These are phyloP conservation scores for Pseudocercospora musae DNA, from an alignment of 2,329 filamentous ascomycete genomes.

Conservation along the genomic window DNA sequence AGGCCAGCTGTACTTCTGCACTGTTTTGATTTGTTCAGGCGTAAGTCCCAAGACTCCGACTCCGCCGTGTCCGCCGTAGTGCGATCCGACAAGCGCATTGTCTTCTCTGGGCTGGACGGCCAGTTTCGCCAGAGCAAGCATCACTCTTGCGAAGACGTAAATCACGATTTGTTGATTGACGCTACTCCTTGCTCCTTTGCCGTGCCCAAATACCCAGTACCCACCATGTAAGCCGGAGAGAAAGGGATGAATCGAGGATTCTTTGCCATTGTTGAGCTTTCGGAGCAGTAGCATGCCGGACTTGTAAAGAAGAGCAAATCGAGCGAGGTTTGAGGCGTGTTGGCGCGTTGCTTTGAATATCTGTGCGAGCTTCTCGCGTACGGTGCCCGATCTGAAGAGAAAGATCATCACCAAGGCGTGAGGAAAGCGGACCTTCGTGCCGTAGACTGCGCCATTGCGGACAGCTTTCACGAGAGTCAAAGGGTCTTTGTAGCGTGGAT, in stretches of 20 bases:
- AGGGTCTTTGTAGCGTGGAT: constrained; percentile 80
- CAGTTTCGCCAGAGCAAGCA: constrained; percentile 78
- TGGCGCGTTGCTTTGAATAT: constrained; percentile 83
- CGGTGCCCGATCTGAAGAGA: constrained; percentile 81
- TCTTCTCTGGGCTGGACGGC: constrained; percentile 62
- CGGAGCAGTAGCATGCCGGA: constrained; percentile 71
- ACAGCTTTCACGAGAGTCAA: constrained; percentile 86
- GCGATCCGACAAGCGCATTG: constrained; percentile 37
- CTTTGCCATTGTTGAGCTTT: constrained; percentile 49
- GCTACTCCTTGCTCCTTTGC: constrained; percentile 60
- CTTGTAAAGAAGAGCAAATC: constrained; percentile 92
- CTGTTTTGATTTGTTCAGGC: constrained; percentile 36
- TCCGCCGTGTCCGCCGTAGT: constrained; percentile 40
- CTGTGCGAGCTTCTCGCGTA: constrained; percentile 73
- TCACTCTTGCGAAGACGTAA: constrained; percentile 92
- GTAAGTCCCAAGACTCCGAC: constrained; percentile 42
- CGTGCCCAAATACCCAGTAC: constrained; percentile 87
- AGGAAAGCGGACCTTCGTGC: constrained; percentile 94
- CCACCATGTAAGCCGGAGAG: constrained; percentile 83
- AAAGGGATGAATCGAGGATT: constrained; percentile 77
- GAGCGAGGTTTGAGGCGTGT: constrained; percentile 87
- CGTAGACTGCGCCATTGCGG: constrained; percentile 95
- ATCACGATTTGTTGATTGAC: constrained; percentile 97
- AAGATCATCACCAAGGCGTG: constrained; percentile 98
- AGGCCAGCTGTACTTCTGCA: constrained; percentile 74